Base-by-base conservation (phyloP, 2,329 filamentous ascomycete genomes). In the Fusarium dimerum region DNA sequence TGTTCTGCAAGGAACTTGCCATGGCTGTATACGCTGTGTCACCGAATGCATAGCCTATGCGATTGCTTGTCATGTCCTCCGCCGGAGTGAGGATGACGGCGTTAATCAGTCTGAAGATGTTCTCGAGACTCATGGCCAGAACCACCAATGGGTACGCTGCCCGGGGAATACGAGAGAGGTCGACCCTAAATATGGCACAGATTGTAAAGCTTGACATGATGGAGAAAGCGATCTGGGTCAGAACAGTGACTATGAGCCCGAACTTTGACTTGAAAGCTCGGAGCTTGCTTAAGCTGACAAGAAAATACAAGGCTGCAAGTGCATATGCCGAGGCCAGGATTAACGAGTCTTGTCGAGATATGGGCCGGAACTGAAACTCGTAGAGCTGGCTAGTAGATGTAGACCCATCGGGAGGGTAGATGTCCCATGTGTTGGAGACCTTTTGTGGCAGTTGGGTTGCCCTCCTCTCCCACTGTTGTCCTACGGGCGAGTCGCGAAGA, bases 151-250 rank as follows among this genome's bases (percentile, higher is more conserved):
- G 89, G 66, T 92, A 93, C 36, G 84, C 84, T 47, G 86, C 86
- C 54, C 85, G 80, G 3, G 89, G 89, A 45, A 93, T 87, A 58
- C 83, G 84, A 10, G 87, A 89, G 15, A 93, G 74, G 63, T 92
- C 87, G 63, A 92, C 82, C 56, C 87, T 86, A 57, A 91, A 79
- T 43, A 91, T 78, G 34, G 88, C 88, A 65, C 89, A 92, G 38
- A 93, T 78, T 1, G 89, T 91, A 64, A 93, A 90, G 69, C 88
- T 92, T 5, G 88, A 89, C 71, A 90, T 78, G 62, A 92, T 85
- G 15, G 88, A 89, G 34, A 89, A 81, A 3, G 81, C 74, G 59
- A 89, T 86, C 72, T 93, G 89, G 0, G 79, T 80, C 53, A 87
- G 74, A 42, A 91, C 85, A 1, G 89, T 88, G 29, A 88, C 71